Conservation (phyloP, 1,284 basidiomycete species). For the Bothia castanella region DNA sequence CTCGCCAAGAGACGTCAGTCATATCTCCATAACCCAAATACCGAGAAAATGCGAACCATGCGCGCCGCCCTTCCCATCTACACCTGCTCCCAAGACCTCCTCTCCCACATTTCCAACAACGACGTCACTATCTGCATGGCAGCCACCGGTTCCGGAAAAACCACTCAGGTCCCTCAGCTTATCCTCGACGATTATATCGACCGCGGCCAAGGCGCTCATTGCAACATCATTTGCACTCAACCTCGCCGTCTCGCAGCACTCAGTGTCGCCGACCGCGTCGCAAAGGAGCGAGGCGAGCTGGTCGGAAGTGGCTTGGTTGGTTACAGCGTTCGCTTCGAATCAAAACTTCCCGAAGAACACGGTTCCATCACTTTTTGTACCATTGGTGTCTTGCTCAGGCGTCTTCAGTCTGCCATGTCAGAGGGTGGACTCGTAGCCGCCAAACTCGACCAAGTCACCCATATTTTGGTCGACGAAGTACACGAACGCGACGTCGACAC, state of each 20-base stretch:
- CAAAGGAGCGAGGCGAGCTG: constrained; percentile 81
- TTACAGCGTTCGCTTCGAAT: constrained; percentile 92
- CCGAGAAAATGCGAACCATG: constrained; percentile 66
- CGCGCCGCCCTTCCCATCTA: constrained; percentile 74
- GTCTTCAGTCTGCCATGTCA: constrained; percentile 77
- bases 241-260: constrained; percentile 91
- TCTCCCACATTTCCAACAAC: constrained; percentile 72
- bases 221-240: constrained; percentile 94
- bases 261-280: constrained; percentile 89
- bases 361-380: constrained; percentile 94
- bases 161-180: constrained; percentile 93
- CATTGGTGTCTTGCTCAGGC: constrained; percentile 86
- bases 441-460: constrained; percentile 79
- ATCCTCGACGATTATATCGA: constrained; percentile 86
- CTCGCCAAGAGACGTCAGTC: constrained; percentile 53
- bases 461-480: constrained; percentile 94
- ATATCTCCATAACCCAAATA: constrained; percentile 62
- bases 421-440: constrained; percentile 35
- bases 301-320: constrained; percentile 74
- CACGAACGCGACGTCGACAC: constrained; percentile 96
- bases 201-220: constrained; percentile 73
- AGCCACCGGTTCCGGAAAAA: constrained; percentile 94
- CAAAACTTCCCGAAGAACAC: constrained; percentile 74
- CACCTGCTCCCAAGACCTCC: constrained; percentile 59
- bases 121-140: constrained; percentile 94